Conservation (phyloP, 768 basidiomycete species). For the Boletus huronensis region DNA sequence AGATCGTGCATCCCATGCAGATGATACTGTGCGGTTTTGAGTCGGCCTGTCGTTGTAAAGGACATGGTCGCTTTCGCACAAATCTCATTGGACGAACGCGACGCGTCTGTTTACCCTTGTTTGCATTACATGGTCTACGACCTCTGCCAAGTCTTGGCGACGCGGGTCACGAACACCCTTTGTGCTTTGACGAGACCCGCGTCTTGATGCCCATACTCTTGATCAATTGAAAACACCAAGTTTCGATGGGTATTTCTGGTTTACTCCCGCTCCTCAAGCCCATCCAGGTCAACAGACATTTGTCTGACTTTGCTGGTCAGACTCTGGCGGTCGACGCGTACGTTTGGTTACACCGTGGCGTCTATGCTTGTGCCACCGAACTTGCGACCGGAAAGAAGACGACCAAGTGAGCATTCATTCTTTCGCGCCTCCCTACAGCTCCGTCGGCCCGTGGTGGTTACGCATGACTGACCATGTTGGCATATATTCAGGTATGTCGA, state of each 20-base stretch:
- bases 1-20: too few species aligned
- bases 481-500: constrained; percentile 75
- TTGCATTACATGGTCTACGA: constrained; percentile 12
- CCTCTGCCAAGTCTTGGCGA: neutral
- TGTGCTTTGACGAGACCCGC: constrained; percentile 3
- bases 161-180: neutral
- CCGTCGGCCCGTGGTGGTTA: neutral
- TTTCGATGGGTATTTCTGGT: constrained; percentile 85
- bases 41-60: neutral
- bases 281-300: constrained; percentile 73
- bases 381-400: constrained; percentile 82
- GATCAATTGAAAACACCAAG: neutral
- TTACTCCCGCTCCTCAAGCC: constrained; percentile 87
- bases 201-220: neutral
- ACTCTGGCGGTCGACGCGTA: constrained; percentile 93
- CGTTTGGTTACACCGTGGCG: constrained; percentile 88
- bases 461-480: constrained; percentile 2
- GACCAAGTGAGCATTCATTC: constrained; percentile 58
- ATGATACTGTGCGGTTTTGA: neutral
- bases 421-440: neutral
- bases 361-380: constrained; percentile 87
- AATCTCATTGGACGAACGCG: constrained; percentile 24
- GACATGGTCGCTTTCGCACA: neutral
- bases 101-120: constrained; percentile 31
- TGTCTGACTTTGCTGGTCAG: constrained; percentile 80